Percentiles rank a stretch among this genome's conserved stretches.
Conservation (phyloP, 2,329 filamentous ascomycete species). For the Phyllosticta paracitricarpa region DNA sequence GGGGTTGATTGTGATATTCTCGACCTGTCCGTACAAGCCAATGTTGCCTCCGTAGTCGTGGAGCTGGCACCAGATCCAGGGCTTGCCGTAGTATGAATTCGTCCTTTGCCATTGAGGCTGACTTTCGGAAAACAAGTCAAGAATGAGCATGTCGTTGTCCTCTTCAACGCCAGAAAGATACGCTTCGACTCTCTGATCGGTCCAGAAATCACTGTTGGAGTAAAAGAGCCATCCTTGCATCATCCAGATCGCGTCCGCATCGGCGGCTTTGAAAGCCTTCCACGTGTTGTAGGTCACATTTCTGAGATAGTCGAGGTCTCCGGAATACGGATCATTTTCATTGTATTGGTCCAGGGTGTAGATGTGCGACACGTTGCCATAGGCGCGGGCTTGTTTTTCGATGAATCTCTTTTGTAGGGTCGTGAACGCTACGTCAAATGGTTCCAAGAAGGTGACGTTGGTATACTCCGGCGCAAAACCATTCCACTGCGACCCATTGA, state of each 20-base stretch:
- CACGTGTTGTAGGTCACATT: constrained; percentile 37
- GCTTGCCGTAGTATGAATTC: constrained; percentile 41
- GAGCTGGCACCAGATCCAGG: constrained; percentile 46
- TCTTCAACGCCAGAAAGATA: constrained; percentile 38
- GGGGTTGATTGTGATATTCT: constrained; percentile 39
- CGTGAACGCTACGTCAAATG: constrained; percentile 35
- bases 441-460: constrained; percentile 40
- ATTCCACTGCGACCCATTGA: constrained; percentile 36
- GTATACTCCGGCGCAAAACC: constrained; percentile 34
- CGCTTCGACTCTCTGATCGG: constrained; percentile 36
- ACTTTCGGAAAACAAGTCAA: constrained; percentile 43
- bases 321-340: constrained; percentile 40
- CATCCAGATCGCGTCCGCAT: constrained; percentile 41
- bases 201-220: constrained; percentile 35
- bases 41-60: constrained; percentile 42
- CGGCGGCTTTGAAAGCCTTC: constrained; percentile 38
- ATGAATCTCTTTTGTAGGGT: constrained; percentile 39
- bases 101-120: constrained; percentile 43
- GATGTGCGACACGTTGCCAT: constrained; percentile 39
- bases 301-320: constrained; percentile 34
- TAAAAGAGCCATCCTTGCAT: constrained; percentile 46
- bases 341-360: constrained; percentile 47
- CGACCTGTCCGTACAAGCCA: constrained; percentile 42
- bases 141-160: constrained; percentile 39
- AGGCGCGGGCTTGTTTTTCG: constrained; percentile 35